A percentile compares a stretch with the other conserved stretches of the same genome.
Evolutionary conservation across 345 rosid species (phyloP).

Genomic region (Salix viminalis): DNA sequence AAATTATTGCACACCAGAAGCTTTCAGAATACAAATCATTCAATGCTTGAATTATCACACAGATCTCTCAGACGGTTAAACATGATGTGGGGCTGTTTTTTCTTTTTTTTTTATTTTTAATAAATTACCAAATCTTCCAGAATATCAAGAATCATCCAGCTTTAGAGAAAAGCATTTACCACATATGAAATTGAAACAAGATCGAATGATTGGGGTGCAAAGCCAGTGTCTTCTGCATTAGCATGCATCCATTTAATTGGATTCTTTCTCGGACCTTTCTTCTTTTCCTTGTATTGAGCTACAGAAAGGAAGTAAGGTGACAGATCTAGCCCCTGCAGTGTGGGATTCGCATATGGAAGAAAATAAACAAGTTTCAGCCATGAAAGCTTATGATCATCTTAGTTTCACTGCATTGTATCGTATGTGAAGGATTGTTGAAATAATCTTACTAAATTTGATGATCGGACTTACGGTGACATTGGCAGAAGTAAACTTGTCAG

Average conservation of each 20-base stretch:
- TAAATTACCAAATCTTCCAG: neutral
- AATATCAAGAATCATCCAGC: neutral
- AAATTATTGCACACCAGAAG: neutral
- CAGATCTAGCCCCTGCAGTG: constrained; percentile 52
- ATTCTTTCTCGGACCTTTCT: constrained; percentile 28
- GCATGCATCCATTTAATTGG: constrained; percentile 54
- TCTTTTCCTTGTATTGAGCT: constrained; percentile 54
- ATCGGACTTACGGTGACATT: constrained; percentile 47
- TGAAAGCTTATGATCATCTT: neutral
- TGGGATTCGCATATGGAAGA: neutral
- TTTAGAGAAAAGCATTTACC: constrained; percentile 30
- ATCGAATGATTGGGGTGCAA: constrained; percentile 53
- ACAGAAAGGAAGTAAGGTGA: constrained; percentile 65
- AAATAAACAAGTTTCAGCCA: neutral
- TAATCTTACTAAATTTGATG: neutral
- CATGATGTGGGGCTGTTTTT: no score
- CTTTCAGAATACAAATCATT: neutral
- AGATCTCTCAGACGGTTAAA: no score
- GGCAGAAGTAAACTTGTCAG: constrained; percentile 47
- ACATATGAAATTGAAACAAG: constrained; percentile 44
- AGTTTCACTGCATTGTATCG: neutral
- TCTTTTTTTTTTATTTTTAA: neutral
- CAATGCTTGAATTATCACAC: neutral
- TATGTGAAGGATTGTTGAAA: neutral
- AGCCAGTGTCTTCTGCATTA: constrained; percentile 57